Percentiles rank a stretch among this genome's conserved stretches.
These are phyloP conservation scores for Rhizopus stolonifer DNA, from an alignment of 371 early-diverging fungal species.

Conservation along the genomic window DNA sequence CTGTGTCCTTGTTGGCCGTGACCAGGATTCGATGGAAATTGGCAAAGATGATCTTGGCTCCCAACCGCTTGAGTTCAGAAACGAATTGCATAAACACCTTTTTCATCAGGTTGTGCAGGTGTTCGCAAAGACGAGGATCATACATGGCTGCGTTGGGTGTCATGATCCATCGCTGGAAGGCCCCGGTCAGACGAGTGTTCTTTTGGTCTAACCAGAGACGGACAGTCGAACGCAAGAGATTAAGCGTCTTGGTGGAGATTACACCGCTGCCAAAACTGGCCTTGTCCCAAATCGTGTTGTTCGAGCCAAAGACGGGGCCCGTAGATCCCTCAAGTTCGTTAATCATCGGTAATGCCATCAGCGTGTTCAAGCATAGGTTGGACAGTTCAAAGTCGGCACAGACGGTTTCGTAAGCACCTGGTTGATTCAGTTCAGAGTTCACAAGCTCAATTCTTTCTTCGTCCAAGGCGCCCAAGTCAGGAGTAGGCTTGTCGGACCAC, in stretches of 20 bases:
- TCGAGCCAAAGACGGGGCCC: conserved; percentile 5
- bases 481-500: conserved; percentile 81
- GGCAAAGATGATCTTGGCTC: conserved; percentile 77
- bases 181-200: conserved; percentile 69
- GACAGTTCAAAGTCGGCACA: conserved; percentile 85
- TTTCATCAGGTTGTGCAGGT: conserved; percentile 86
- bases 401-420: conserved; percentile 76
- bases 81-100: conserved; percentile 83
- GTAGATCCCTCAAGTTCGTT: conserved; percentile 76
- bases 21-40: conserved; percentile 80
- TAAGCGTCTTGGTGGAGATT: conserved; percentile 69
- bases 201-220: conserved; percentile 69
- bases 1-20: conserved; percentile 73
- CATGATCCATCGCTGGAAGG: conserved; percentile 88
- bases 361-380: conserved; percentile 79
- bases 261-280: conserved; percentile 58
- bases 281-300: no score
- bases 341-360: conserved; percentile 72
- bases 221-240: conserved; percentile 74
- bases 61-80: conserved; percentile 76
- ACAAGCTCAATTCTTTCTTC: conserved; percentile 71
- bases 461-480: conserved; percentile 92
- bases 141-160: conserved; percentile 72
- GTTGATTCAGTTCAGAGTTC: conserved; percentile 70
- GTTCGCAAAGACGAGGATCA: conserved; percentile 79